Evolutionary conservation across 1,139 yeast genomes (phyloP), one percentile per base, ranked within the genome.

Genomic region (Sugiyamaella sp.): DNA sequence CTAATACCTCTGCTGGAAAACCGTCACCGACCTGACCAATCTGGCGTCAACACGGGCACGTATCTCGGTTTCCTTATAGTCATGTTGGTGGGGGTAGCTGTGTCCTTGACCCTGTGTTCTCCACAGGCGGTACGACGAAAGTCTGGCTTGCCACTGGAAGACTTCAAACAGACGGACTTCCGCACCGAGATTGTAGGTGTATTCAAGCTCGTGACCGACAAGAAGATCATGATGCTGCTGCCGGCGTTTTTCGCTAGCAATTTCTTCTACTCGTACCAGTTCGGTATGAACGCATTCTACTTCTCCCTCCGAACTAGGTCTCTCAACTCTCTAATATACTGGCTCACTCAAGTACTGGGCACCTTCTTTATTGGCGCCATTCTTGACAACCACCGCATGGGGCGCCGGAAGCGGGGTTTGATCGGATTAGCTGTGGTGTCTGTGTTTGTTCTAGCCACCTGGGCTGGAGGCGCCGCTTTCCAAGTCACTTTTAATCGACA

Each of bases 401-500:
- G 55, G 8, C 35, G 61, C 22, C 40, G 46, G 25, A 58, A 38
- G 12, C 48, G 61, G 20, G 61, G 59, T 2, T 24, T 58, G 10
- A 2, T 57, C n/a, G 61, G 61, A 19, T 54, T 58, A n/a, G 32
- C 53, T 4, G 49, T 58, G 1, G 61, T 58, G 1, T 53, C 56
- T 4, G 43, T 57, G 3, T 58, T 58, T 41, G 59, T 56, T 14
- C 21, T 57, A 2, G 56, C 42, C 4, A 57, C 60, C 9, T 58
- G 61, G 61, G 48, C 59, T 17, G 61, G 60, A 2, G 60, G 60
- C 4, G 58, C 58, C 14, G 60, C 52, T 6, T 58, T 58, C 42
- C 61, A 58, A 41, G 51, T 25, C 8, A 50, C 51, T 6, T 56
- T 56, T 21, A 56, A 59, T 22, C 41, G 60, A n/a, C 22, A 54